These are phyloP conservation scores for Leishmania guyanensis DNA, from an alignment of 208 protist genomes.

Conservation along the genomic window DNA sequence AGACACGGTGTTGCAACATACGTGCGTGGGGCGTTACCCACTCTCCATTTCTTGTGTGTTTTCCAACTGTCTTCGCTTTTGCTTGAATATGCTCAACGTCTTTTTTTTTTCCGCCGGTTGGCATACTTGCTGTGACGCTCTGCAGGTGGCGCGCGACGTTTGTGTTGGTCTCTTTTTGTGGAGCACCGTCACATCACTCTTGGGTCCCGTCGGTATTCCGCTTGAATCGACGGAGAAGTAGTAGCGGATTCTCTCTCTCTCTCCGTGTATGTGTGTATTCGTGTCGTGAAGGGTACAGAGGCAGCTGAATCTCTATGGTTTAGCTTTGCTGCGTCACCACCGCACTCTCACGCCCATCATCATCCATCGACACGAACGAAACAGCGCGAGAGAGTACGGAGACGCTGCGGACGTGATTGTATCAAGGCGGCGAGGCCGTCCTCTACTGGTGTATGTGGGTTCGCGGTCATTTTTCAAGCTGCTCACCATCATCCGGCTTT, in stretches of 20 bases:
- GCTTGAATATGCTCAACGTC: background rate
- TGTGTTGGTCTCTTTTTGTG: background rate
- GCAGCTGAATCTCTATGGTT: background rate
- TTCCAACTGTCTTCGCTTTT: no score
- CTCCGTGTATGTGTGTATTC: slow-evolving; percentile 9
- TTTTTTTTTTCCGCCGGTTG: slow-evolving; percentile 9
- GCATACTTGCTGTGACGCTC: background rate
- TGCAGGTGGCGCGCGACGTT: background rate
- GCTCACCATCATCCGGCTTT: background rate
- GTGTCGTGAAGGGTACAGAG: background rate
- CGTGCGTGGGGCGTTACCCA: background rate
- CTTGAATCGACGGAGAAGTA: background rate
- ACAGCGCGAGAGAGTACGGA: background rate
- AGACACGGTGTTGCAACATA: background rate
- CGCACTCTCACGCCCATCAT: background rate
- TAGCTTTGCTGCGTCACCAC: background rate
- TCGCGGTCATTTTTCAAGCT: background rate
- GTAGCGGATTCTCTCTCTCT: background rate
- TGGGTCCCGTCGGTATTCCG: background rate
- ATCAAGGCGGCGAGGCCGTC: background rate
- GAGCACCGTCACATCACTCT: background rate
- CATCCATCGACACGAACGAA: background rate
- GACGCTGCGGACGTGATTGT: background rate
- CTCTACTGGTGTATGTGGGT: background rate
- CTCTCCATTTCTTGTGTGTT: background rate